Conservation (phyloP, 176 grass and related monocot species). For the Saccharum officinarum region DNA sequence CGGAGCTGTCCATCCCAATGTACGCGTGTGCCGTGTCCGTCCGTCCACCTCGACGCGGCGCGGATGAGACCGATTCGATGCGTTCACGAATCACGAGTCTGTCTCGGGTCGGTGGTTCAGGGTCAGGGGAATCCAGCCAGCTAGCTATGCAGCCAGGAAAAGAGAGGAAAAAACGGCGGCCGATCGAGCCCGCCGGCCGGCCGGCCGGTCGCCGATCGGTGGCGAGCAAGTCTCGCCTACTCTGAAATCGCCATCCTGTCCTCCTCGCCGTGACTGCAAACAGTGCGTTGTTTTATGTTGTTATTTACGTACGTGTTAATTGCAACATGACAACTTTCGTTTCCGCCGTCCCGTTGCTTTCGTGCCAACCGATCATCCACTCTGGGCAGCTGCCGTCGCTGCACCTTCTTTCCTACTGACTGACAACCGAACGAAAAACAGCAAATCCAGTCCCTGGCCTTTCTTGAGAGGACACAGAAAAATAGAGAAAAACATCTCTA, state of each 20-base stretch:
- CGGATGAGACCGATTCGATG: background rate
- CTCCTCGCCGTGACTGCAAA: background rate
- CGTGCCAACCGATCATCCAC: conserved; percentile 52
- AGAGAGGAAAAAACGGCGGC: background rate
- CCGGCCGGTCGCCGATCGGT: background rate
- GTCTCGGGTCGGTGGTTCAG: background rate
- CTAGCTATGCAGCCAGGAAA: background rate
- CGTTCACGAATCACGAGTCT: background rate
- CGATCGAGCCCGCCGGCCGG: background rate
- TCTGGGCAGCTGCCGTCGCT: conserved; percentile 19
- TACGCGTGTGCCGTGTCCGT: background rate
- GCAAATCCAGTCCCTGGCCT: background rate
- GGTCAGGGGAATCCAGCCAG: background rate
- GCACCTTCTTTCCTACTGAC: background rate
- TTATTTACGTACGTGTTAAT: background rate
- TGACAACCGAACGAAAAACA: conserved; percentile 14
- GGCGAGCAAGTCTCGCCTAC: conserved; percentile 47
- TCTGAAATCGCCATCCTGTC: background rate
- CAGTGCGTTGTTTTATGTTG: background rate
- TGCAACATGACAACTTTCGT: conserved; percentile 20
- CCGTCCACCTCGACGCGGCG: background rate
- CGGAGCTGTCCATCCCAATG: background rate
- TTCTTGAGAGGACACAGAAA: background rate
- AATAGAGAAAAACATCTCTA: background rate
- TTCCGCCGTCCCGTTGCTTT: conserved; percentile 45